These are phyloP conservation scores for Penicillium goetzii DNA, from an alignment of 495 filamentous ascomycete genomes.

Conservation along the genomic window DNA sequence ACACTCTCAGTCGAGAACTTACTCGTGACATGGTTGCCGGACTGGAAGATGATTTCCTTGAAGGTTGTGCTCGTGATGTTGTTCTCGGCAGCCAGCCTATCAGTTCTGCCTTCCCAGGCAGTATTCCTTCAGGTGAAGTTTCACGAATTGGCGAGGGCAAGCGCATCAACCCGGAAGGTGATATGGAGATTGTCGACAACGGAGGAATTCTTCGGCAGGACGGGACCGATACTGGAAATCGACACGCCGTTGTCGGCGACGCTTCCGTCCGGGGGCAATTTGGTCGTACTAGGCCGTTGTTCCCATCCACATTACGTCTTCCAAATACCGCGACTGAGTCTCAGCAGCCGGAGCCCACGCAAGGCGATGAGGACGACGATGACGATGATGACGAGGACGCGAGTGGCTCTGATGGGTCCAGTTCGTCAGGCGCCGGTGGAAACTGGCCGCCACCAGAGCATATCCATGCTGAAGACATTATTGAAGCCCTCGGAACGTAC, in stretches of 20 bases:
- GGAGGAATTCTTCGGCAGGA: conserved; percentile 52
- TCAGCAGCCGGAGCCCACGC: conserved; percentile 16
- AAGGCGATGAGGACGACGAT: conserved; percentile 33
- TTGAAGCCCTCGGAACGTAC: conserved; percentile 43
- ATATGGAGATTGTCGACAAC: conserved; percentile 62
- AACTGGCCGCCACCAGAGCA: conserved; percentile 47
- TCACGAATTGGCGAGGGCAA: conserved; percentile 69
- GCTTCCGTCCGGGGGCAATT: conserved; percentile 51
- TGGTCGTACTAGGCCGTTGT: conserved; percentile 43
- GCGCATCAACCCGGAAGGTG: conserved; percentile 56
- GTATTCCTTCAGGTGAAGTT: conserved; percentile 61
- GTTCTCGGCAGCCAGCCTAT: conserved; percentile 77
- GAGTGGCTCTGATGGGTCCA: conserved; percentile 31
- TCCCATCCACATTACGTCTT: conserved; percentile 41
- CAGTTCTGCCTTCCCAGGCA: conserved; percentile 70
- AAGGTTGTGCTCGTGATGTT: conserved; percentile 73
- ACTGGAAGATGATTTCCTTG: conserved; percentile 78
- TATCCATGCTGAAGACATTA: conserved; percentile 46
- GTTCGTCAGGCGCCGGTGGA: conserved; percentile 39
- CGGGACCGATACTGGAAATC: conserved; percentile 51
- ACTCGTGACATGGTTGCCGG: conserved; percentile 81
- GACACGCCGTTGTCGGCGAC: conserved; percentile 52
- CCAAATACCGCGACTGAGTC: conserved; percentile 22
- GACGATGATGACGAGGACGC: conserved; percentile 38
- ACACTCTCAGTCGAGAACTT: conserved; percentile 81